phyloP scores from a whole-genome alignment of 2,329 filamentous ascomycete species.

The Exophiala phaeomuriformis region DNA sequence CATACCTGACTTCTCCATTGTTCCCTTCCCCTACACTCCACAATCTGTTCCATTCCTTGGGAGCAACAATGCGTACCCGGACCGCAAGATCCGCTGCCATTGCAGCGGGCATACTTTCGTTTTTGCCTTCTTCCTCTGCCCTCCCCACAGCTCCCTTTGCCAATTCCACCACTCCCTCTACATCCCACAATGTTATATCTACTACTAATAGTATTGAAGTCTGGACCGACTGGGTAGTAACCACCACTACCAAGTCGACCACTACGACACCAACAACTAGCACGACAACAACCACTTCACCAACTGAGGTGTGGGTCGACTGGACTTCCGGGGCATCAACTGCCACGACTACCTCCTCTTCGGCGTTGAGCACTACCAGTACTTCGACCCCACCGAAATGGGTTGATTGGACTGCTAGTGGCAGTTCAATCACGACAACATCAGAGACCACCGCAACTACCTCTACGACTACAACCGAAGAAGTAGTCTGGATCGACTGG shows the following conservation, averaged over 20 bases:
- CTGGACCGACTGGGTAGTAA: background rate
- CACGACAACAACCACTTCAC: too few relatives aligned
- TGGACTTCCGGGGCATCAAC: too few relatives aligned
- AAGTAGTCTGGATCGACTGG: too few relatives aligned
- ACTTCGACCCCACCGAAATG: too few relatives aligned
- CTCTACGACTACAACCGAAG: too few relatives aligned
- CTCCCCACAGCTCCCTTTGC: slow-evolving; percentile 1
- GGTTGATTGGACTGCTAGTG: too few relatives aligned
- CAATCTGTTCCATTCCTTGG: background rate
- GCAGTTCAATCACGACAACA: too few relatives aligned
- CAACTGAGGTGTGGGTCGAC: too few relatives aligned
- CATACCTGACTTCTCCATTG: slow-evolving; percentile 1
- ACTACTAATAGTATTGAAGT: background rate
- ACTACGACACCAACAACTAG: background rate
- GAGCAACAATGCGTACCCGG: slow-evolving; percentile 2
- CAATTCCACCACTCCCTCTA: background rate
- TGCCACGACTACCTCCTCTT: too few relatives aligned
- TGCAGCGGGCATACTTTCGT: slow-evolving; percentile 1
- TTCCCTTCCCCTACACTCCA: background rate
- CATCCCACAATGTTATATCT: background rate
- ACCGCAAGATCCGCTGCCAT: slow-evolving; percentile 1
- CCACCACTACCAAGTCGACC: background rate
- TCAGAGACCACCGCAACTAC: too few relatives aligned
- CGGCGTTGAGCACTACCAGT: too few relatives aligned
- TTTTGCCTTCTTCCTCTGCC: slow-evolving; percentile 7